phyloP scores from a whole-genome alignment of 805 yeast genomes.

The Metschnikowia hibisci region DNA sequence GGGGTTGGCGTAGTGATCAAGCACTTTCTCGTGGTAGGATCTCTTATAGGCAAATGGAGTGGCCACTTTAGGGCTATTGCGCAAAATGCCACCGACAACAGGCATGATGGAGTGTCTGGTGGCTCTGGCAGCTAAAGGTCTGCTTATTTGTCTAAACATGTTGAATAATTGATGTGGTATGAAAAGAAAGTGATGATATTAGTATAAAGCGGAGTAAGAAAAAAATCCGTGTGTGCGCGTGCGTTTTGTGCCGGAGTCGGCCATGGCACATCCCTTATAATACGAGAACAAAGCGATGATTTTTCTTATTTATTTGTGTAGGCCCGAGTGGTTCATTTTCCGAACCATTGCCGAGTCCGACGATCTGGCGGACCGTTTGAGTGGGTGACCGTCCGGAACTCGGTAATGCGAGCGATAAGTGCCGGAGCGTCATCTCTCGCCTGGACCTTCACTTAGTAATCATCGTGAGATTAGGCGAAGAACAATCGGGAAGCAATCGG shows the following conservation, averaged over 20 bases:
- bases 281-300: no score
- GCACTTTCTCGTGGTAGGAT: slow-evolving; percentile 85
- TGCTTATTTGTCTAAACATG: slow-evolving; percentile 19
- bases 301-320: no score
- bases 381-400: no score
- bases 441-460: no score
- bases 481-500: no score
- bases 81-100: slow-evolving; percentile 9
- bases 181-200: slow-evolving; percentile 1
- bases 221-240: not conserved
- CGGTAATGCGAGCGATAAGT: no score
- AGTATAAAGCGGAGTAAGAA: not conserved
- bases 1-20: slow-evolving; percentile 95
- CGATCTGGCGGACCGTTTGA: no score
- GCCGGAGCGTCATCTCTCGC: no score
- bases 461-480: no score
- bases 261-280: no score
- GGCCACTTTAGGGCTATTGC: slow-evolving; percentile 5
- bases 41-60: slow-evolving; percentile 17
- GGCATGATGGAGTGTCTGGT: slow-evolving; percentile 9
- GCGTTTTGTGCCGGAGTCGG: slow-evolving; percentile 6
- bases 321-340: no score
- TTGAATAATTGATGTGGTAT: not conserved
- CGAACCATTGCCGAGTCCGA: no score
- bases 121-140: slow-evolving; percentile 10